Conservation (phyloP, 2,329 filamentous ascomycete genomes). For the Trichoderma hamatum region DNA sequence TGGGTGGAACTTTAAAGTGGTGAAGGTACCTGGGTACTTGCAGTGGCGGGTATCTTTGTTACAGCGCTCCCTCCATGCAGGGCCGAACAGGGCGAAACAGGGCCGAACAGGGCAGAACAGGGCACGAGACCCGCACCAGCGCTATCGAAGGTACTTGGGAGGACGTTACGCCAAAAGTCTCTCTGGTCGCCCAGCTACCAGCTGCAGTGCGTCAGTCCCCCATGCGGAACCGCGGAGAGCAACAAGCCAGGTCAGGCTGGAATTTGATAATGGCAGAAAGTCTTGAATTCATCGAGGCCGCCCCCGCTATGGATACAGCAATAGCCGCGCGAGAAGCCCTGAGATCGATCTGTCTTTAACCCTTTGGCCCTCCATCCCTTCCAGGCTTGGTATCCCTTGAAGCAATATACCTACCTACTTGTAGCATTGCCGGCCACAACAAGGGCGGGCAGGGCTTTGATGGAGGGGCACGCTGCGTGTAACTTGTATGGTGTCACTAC, state of each 20-base stretch:
- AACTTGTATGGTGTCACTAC: not conserved
- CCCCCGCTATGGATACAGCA: not conserved
- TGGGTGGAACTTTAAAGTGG: slow-evolving; percentile 21
- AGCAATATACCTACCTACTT: not conserved
- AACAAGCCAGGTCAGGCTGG: not conserved
- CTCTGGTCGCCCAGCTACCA: not conserved
- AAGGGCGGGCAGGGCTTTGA: not conserved
- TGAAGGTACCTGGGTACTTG: slow-evolving; percentile 9
- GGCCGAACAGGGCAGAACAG: not conserved
- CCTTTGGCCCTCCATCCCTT: not conserved
- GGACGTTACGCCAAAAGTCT: not conserved
- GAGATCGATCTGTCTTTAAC: not conserved
- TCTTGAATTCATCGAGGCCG: not conserved
- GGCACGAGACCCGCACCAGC: not conserved
- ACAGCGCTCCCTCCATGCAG: not conserved
- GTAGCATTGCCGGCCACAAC: not conserved
- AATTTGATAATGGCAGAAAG: not conserved
- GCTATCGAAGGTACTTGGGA: not conserved
- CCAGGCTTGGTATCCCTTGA: not conserved
- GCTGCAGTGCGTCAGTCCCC: not conserved
- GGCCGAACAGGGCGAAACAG: not conserved
- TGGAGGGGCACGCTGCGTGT: not conserved
- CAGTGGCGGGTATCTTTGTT: slow-evolving; percentile 2
- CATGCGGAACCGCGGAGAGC: not conserved
- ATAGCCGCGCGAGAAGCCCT: not conserved